Evolutionary conservation across 805 yeast species (phyloP).

Genomic region (Yamadazyma endophytica): DNA sequence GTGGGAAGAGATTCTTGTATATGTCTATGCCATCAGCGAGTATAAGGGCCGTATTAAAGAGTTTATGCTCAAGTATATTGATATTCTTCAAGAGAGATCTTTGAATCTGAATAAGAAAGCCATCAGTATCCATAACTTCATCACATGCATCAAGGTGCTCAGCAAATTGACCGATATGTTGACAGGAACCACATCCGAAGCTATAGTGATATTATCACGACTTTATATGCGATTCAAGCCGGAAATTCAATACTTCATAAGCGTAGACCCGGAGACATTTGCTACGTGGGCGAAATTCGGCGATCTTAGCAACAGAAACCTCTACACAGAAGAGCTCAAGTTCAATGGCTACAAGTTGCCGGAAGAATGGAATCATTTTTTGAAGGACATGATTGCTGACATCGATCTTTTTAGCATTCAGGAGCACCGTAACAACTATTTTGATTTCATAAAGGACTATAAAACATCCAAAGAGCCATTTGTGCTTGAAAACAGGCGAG

Average conservation of each 20-base stretch:
- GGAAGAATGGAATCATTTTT: conserved; percentile 6
- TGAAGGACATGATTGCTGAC: background rate
- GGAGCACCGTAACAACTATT: no score
- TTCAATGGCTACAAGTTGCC: conserved; percentile 6
- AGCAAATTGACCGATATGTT: background rate
- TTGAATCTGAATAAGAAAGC: conserved; percentile 3
- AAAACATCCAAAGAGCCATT: background rate
- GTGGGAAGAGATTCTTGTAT: conserved; percentile 7
- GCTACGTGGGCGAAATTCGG: conserved; percentile 2
- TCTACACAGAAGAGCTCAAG: conserved; percentile 6
- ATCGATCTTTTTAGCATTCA: no score
- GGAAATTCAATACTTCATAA: conserved; percentile 5
- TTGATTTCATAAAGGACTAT: no score
- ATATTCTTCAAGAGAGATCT: conserved; percentile 1
- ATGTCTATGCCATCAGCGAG: conserved; percentile 1
- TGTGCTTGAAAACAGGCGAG: background rate
- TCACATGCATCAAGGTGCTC: background rate
- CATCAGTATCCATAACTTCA: conserved; percentile 3
- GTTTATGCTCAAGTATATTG: conserved; percentile 6
- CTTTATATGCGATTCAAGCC: conserved; percentile 2
- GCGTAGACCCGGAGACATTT: background rate
- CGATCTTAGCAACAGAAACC: conserved; percentile 2
- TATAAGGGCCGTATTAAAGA: conserved; percentile 3
- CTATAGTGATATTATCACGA: conserved; percentile 4
- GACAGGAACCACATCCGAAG: conserved; percentile 4